phyloP scores from a whole-genome alignment of 768 basidiomycete species.

The Fomitopsis serialis region DNA sequence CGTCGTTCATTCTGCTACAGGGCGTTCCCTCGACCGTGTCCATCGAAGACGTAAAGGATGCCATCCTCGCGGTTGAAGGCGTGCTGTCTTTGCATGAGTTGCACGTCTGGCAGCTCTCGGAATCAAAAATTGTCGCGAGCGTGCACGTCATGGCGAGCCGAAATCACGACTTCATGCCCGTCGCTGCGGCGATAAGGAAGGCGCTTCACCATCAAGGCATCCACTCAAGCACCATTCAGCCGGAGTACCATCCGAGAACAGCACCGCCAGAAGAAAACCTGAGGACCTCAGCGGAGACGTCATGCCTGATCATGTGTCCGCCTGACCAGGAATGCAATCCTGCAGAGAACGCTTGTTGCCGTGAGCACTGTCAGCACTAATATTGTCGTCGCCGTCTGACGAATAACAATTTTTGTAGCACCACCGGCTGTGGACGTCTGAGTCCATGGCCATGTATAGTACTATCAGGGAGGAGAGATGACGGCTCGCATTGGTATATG shows the following conservation, averaged over 20 bases:
- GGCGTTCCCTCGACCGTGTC: constrained; percentile 89
- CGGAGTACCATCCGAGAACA: constrained; percentile 59
- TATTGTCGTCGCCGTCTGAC: background rate
- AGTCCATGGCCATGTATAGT: constrained; percentile 3
- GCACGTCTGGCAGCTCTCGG: constrained; percentile 97
- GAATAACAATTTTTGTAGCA: constrained; percentile 26
- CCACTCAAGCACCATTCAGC: constrained; percentile 92
- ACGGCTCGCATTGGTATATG: no score
- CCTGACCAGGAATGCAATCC: constrained; percentile 63
- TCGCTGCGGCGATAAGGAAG: constrained; percentile 79
- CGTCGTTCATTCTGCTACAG: constrained; percentile 92
- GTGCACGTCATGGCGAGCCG: constrained; percentile 88
- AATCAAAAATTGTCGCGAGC: constrained; percentile 90
- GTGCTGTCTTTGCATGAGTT: constrained; percentile 89
- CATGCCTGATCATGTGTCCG: constrained; percentile 71
- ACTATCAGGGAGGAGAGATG: no score
- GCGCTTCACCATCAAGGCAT: constrained; percentile 88
- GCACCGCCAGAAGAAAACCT: constrained; percentile 41
- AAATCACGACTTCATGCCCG: constrained; percentile 85
- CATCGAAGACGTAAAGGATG: constrained; percentile 79
- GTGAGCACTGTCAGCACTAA: constrained; percentile 38
- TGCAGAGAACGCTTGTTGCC: constrained; percentile 71
- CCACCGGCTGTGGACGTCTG: constrained; percentile 43
- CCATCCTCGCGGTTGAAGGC: constrained; percentile 78
- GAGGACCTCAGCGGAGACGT: constrained; percentile 47